phyloP scores from a whole-genome alignment of 306 rosid genomes.

The Cotoneaster glaucophyllus region DNA sequence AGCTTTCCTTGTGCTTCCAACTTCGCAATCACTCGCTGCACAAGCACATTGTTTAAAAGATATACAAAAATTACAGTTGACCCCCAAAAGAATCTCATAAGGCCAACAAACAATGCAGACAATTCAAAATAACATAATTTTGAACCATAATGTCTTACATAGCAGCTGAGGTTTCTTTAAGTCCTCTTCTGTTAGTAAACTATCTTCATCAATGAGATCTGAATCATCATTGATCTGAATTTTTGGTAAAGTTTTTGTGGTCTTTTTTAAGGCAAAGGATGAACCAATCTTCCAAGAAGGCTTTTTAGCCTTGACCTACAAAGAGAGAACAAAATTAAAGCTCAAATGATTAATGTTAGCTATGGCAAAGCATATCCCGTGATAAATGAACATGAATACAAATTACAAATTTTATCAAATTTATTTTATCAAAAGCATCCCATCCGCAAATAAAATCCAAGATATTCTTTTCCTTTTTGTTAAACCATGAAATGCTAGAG shows the following conservation, averaged over 20 bases:
- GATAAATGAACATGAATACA: not conserved
- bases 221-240: slow-evolving; percentile 67
- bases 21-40: slow-evolving; percentile 75
- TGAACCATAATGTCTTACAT: slow-evolving; percentile 31
- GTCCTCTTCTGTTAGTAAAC: slow-evolving; percentile 83
- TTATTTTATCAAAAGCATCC: not conserved
- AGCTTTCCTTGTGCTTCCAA: slow-evolving; percentile 84
- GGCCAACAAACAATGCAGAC: not conserved
- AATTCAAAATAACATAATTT: not conserved
- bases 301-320: slow-evolving; percentile 61
- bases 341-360: not conserved
- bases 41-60: slow-evolving; percentile 2
- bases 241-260: slow-evolving; percentile 43
- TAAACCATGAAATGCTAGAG: not conserved
- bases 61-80: not conserved
- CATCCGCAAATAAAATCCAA: not conserved
- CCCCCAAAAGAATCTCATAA: not conserved
- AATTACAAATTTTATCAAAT: not conserved
- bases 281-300: slow-evolving; percentile 83
- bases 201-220: slow-evolving; percentile 90
- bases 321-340: slow-evolving; percentile 12
- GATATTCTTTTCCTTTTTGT: not conserved
- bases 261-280: slow-evolving; percentile 57
- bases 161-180: slow-evolving; percentile 58
- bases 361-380: not conserved